Conservation (phyloP, 257 asterid species). For the Fraxinus pennsylvanica region DNA sequence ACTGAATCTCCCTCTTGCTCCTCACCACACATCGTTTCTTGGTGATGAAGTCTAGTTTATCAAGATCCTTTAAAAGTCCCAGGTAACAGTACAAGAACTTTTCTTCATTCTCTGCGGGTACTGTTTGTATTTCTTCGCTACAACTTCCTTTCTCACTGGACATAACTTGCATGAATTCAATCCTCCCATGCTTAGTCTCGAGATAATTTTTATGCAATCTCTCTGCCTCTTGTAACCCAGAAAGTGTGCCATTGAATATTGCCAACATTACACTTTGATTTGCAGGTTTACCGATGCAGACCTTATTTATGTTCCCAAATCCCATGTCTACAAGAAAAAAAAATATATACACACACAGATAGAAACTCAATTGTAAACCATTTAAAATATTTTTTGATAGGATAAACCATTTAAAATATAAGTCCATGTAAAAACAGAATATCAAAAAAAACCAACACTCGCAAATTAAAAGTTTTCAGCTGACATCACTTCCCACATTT, state of each 20-base stretch:
- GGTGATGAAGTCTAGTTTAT: slow-evolving; percentile 61
- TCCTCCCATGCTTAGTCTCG: slow-evolving; percentile 50
- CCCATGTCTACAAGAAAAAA: slow-evolving; percentile 47
- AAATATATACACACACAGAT: not conserved
- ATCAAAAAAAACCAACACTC: not conserved
- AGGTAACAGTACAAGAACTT: slow-evolving; percentile 53
- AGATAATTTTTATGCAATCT: slow-evolving; percentile 48
- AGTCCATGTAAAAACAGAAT: not conserved
- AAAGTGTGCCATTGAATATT: slow-evolving; percentile 60
- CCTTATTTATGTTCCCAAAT: slow-evolving; percentile 54
- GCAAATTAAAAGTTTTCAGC: not conserved
- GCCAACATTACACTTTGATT: slow-evolving; percentile 63
- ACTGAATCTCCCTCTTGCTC: slow-evolving; percentile 62
- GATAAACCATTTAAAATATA: not conserved
- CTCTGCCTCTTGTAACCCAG: slow-evolving; percentile 68
- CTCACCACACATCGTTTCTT: slow-evolving; percentile 55
- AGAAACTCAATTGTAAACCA: not conserved
- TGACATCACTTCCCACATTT: too few relatives aligned
- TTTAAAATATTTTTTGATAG: not conserved
- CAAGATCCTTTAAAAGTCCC: slow-evolving; percentile 69
- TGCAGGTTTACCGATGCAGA: slow-evolving; percentile 61
- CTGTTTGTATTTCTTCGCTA: slow-evolving; percentile 18
- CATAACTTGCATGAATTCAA: slow-evolving; percentile 36
- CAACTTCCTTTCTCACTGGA: slow-evolving; percentile 20
- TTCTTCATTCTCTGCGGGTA: slow-evolving; percentile 29